A percentile compares a stretch with the other conserved stretches of the same genome.
Conservation (phyloP, 768 basidiomycete genomes). For the Chalciporus pseudorubinellus region DNA sequence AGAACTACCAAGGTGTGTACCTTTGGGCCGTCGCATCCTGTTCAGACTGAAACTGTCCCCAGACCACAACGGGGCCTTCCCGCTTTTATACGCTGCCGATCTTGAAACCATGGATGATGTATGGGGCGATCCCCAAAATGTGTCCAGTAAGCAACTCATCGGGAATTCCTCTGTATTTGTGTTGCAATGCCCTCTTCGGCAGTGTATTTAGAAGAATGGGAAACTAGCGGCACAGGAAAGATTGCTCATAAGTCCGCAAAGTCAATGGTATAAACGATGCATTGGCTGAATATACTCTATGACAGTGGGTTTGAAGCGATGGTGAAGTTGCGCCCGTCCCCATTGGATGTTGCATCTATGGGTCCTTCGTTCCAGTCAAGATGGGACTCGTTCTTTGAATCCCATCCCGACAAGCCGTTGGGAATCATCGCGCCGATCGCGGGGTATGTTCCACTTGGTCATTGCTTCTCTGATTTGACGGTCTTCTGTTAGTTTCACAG, state of each 20-base stretch:
- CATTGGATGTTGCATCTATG: conserved; percentile 17
- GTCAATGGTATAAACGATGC: not conserved
- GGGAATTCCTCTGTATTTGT: conserved; percentile 3
- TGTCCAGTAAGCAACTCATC: conserved; percentile 17
- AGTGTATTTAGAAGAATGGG: conserved; percentile 35
- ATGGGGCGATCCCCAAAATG: conserved; percentile 36
- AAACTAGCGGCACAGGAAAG: conserved; percentile 39
- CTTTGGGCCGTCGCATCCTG: not conserved
- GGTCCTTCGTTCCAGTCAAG: conserved; percentile 18
- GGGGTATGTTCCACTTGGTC: conserved; percentile 34
- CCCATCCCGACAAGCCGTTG: conserved; percentile 31
- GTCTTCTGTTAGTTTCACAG: conserved; percentile 21
- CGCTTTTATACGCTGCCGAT: conserved; percentile 39
- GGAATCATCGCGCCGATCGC: conserved; percentile 35
- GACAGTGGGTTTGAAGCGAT: conserved; percentile 16
- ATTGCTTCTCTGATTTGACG: not conserved
- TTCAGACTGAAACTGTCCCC: too few relatives aligned
- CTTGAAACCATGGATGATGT: conserved; percentile 48
- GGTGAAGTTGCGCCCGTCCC: conserved; percentile 25
- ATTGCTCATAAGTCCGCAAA: conserved; percentile 51
- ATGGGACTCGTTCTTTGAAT: conserved; percentile 20
- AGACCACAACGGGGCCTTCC: conserved; percentile 31
- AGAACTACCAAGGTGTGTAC: conserved; percentile 37
- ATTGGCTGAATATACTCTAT: not conserved
- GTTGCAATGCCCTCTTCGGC: not conserved